Evolutionary conservation across 2,329 filamentous ascomycete genomes (phyloP), one percentile per base, ranked within the genome.

Genomic region (Claviceps quebecensis): DNA sequence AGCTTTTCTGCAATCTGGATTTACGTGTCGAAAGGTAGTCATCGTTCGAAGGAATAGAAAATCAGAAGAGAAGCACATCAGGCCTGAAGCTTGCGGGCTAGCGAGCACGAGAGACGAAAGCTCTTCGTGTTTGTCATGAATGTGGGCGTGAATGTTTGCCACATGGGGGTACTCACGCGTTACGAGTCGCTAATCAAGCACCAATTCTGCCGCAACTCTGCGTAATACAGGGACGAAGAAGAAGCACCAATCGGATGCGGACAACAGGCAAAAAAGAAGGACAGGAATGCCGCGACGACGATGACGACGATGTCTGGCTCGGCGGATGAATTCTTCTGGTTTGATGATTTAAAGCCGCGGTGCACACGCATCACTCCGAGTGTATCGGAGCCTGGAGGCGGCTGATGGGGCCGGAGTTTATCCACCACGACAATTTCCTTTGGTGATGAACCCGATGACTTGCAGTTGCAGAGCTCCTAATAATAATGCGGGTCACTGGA

Each of bases 331-430:
- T 5, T 37, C 29, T 39, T 34, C 39, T 49, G 38, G 40, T 49
- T 23, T 38, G 26, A 45, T 19, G 23, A 50, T 44, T 19, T 9
- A n/a, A 7, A 40, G 48, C 19, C 48, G 48, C 29, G 40, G 29
- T 49, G 48, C 40, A 40, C 47, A 38, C 37, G 36, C 19, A 26
- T n/a, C 19, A 43, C 17, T 19, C 40, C 19, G 37, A n/a, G n/a
- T 40, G 4, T n/a, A 16, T 19, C 44, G 17, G 47, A 48, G 37
- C 37, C 19, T 49, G 29, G 29, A 46, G 47, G 14, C 9, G 39
- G 19, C 13, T 22, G 23, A n/a, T 14, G 39, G 49, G 29, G 41
- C 52, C 52, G 52, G 49, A 46, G 52, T 54, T 54, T 54, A 54
- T 51, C 52, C 52, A 48, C 47, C 23, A 46, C 13, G 14, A 49